Conservation (phyloP, 257 asterid genomes). For the Cynanchum wilfordii region DNA sequence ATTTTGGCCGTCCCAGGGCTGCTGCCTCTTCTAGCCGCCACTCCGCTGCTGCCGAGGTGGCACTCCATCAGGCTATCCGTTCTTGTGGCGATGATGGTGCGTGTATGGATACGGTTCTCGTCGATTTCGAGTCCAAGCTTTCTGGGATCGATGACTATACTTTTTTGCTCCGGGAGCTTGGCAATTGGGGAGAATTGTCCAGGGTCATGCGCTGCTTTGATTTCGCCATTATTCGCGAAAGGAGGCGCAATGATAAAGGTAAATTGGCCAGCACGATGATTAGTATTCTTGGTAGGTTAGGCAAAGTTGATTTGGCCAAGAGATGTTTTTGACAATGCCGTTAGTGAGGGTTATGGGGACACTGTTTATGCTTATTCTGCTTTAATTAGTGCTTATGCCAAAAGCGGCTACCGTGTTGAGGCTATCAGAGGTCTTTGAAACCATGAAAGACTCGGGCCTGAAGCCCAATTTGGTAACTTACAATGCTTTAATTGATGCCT, state of each 20-base stretch:
- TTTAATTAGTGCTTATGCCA: slow-evolving; percentile 78
- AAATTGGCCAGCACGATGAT: slow-evolving; percentile 86
- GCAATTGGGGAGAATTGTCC: slow-evolving; percentile 72
- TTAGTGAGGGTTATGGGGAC: slow-evolving; percentile 69
- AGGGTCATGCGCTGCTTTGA: slow-evolving; percentile 68
- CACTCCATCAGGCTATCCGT: slow-evolving; percentile 36
- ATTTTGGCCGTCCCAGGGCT: slow-evolving; percentile 68
- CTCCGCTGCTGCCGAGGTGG: slow-evolving; percentile 67
- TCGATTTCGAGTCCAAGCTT: slow-evolving; percentile 48
- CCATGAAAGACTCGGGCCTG: slow-evolving; percentile 76
- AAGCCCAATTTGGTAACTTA: slow-evolving; percentile 87
- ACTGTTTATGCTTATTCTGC: slow-evolving; percentile 88
- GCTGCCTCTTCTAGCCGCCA: slow-evolving; percentile 54
- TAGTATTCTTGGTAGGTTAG: slow-evolving; percentile 82
- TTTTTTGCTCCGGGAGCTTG: slow-evolving; percentile 71
- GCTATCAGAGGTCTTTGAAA: slow-evolving; percentile 61
- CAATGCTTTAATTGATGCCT: slow-evolving; percentile 85
- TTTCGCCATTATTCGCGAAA: slow-evolving; percentile 59
- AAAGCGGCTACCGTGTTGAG: slow-evolving; percentile 76
- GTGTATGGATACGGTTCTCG: slow-evolving; percentile 34
- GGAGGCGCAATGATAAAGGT: slow-evolving; percentile 59
- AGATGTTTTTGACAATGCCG: slow-evolving; percentile 57
- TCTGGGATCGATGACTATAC: slow-evolving; percentile 66
- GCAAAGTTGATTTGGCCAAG: slow-evolving; percentile 78
- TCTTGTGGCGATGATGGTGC: slow-evolving; percentile 29